Base-by-base conservation (phyloP, 2,329 filamentous ascomycete species). In the Aspergillus texensis region DNA sequence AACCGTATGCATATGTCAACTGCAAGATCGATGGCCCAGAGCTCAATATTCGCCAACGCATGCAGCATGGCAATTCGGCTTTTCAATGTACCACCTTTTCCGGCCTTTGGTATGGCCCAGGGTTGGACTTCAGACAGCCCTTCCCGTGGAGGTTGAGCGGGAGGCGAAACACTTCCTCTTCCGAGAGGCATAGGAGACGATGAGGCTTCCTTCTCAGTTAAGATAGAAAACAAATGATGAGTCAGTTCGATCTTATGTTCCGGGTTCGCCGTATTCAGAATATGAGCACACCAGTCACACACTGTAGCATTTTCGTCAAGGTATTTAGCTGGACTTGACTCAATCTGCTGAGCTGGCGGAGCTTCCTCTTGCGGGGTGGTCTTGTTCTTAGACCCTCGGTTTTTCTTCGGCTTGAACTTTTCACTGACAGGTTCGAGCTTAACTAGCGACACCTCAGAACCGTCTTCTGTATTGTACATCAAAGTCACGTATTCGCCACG, bases 201-300 rank as follows among this genome's bases (percentile, higher is more conserved):
- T 0, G 80, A 75, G 4, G 71, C 67, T 66, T 82, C 81, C 54
- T 74, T 73, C 0, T 74, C 73, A 16, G 77, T 72, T 61, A 82
- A 82, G 36, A 77, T 67, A 1, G 78, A 74, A 64, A 80, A 83
- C 34, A 83, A 68, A 60, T 81, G 79, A 3, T 77, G 78, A 1
- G 81, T 79, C 43, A 83, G 72, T 62, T 82, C 80, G 52, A 82
- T 81, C 64, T 83, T 83, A 66, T 81, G 79, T 62, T 83, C 81
- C 2, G 80, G 77, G 59, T 82, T 76, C 2, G 79, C 72, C 3
- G 80, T 82, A 50, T 79, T 80, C 65, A 83, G 62, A 36, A 83
- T 79, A 64, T 82, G 80, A 19, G 78, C 78, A 61, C 79, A 81
- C 81, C 81, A 83, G 57, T 82, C 81, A 65, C 81, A 81, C n/a